A percentile compares a stretch with the other conserved stretches of the same genome.
Evolutionary conservation across 1,139 yeast genomes (phyloP).

Genomic region (Pichia terricola): DNA sequence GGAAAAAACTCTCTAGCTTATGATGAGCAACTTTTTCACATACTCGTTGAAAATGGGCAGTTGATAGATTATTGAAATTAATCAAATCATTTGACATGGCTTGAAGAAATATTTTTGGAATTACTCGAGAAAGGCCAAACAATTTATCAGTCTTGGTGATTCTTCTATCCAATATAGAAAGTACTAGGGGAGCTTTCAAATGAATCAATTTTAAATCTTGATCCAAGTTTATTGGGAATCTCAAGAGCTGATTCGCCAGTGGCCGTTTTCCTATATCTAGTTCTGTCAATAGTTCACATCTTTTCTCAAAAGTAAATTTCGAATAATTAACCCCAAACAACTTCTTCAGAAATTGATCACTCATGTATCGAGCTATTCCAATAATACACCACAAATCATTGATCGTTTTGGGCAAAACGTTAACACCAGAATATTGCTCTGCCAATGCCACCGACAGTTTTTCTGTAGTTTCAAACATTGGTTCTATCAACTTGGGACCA

Average conservation of each 20-base stretch:
- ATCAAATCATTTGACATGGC: conserved; percentile 92
- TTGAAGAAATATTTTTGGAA: conserved; percentile 85
- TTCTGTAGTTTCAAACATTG: conserved; percentile 65
- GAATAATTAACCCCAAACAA: conserved; percentile 82
- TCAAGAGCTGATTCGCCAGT: conserved; percentile 54
- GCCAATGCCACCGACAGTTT: conserved; percentile 62
- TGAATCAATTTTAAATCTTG: conserved; percentile 47
- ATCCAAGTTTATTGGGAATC: conserved; percentile 55
- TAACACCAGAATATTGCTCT: conserved; percentile 89
- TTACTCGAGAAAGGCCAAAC: conserved; percentile 81
- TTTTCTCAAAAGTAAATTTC: conserved; percentile 56
- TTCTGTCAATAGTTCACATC: conserved; percentile 57
- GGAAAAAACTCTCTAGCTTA: conserved; percentile 73
- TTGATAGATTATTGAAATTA: conserved; percentile 66
- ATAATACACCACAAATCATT: conserved; percentile 89
- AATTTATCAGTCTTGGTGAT: conserved; percentile 96
- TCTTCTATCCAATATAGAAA: conserved; percentile 76
- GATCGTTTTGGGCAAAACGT: conserved; percentile 71
- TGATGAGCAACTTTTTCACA: conserved; percentile 92
- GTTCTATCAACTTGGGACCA: conserved; percentile 71
- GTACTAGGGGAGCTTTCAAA: conserved; percentile 77
- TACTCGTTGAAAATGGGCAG: conserved; percentile 79
- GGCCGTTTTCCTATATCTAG: conserved; percentile 80
- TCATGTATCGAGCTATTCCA: conserved; percentile 82
- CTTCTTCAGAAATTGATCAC: conserved; percentile 55